Conservation (phyloP, 2,329 filamentous ascomycete genomes). For the Aspergillus pseudoglaucus region DNA sequence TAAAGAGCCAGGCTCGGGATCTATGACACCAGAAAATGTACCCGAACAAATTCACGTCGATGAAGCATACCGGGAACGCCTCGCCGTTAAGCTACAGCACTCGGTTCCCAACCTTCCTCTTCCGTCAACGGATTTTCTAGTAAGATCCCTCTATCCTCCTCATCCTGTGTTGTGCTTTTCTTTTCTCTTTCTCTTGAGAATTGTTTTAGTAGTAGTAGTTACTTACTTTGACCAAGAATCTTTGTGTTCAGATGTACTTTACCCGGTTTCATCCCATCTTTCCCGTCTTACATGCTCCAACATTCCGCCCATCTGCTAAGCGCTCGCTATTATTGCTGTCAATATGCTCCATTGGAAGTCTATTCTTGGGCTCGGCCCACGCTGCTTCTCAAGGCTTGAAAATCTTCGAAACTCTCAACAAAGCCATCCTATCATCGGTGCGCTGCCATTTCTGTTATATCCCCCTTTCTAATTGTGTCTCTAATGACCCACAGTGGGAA, state of each 20-base stretch:
- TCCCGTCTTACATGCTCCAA: slow-evolving; percentile 18
- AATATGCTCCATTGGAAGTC: slow-evolving; percentile 18
- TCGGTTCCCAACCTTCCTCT: slow-evolving; percentile 9
- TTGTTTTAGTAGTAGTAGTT: no score
- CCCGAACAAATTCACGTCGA: slow-evolving; percentile 10
- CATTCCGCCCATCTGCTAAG: slow-evolving; percentile 15
- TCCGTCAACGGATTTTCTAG: slow-evolving; percentile 13
- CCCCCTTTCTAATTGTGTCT: no score
- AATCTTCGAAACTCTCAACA: slow-evolving; percentile 20
- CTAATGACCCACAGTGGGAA: slow-evolving; percentile 12
- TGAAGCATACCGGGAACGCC: slow-evolving; percentile 11
- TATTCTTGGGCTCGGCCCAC: slow-evolving; percentile 16
- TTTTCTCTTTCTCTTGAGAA: no score
- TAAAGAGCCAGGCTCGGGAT: slow-evolving; percentile 14
- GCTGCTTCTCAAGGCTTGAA: slow-evolving; percentile 13
- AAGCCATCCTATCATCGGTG: slow-evolving; percentile 16
- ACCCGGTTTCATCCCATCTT: slow-evolving; percentile 15
- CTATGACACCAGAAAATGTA: slow-evolving; percentile 13
- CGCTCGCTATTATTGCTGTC: slow-evolving; percentile 18
- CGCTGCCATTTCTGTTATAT: no score
- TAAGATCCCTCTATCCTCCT: slow-evolving; percentile 1
- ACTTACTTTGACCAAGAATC: slow-evolving; percentile 8
- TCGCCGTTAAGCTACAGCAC: slow-evolving; percentile 8
- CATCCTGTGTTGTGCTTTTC: no score
- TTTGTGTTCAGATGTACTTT: slow-evolving; percentile 20